These are phyloP conservation scores for Coemansia sp. DNA, from an alignment of 192 early-diverging fungal genomes.

Conservation along the genomic window DNA sequence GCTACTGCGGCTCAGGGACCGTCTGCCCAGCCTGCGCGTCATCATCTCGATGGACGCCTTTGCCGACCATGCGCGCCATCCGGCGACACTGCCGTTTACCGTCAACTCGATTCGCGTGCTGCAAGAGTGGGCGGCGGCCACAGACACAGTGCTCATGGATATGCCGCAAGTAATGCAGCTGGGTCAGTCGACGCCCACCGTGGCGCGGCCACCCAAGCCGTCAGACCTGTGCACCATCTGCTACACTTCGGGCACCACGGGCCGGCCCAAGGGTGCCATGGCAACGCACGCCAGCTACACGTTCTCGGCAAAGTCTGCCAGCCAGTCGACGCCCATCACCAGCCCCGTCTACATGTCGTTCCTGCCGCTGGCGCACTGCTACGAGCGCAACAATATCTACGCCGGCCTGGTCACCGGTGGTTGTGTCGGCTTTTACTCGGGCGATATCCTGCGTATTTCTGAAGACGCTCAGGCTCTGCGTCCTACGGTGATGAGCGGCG, in stretches of 20 bases:
- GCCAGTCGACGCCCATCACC: not conserved
- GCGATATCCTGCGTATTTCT: constrained; percentile 61
- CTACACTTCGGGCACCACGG: constrained; percentile 87
- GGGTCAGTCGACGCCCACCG: constrained; percentile 54
- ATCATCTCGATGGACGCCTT: constrained; percentile 75
- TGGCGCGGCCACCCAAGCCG: constrained; percentile 57
- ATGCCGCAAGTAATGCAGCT: constrained; percentile 55
- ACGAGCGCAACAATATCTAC: constrained; percentile 65
- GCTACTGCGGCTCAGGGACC: constrained; percentile 53
- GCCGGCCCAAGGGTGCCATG: constrained; percentile 75
- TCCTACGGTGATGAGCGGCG: constrained; percentile 82
- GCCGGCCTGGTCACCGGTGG: constrained; percentile 58
- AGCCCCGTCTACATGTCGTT: constrained; percentile 63
- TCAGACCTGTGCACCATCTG: constrained; percentile 70
- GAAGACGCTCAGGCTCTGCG: constrained; percentile 80
- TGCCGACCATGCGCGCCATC: constrained; percentile 37
- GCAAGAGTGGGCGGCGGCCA: constrained; percentile 61
- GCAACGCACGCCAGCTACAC: constrained; percentile 73
- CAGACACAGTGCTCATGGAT: constrained; percentile 58
- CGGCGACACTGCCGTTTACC: constrained; percentile 30
- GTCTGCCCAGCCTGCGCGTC: constrained; percentile 65
- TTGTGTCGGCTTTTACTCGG: constrained; percentile 72
- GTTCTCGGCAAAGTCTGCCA: constrained; percentile 40
- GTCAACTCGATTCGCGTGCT: constrained; percentile 35
- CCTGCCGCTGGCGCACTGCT: constrained; percentile 89